Percentiles rank a stretch among this genome's conserved stretches.
These are phyloP conservation scores for Conringia planisiliqua DNA, from an alignment of 345 rosid genomes.

Conservation along the genomic window DNA sequence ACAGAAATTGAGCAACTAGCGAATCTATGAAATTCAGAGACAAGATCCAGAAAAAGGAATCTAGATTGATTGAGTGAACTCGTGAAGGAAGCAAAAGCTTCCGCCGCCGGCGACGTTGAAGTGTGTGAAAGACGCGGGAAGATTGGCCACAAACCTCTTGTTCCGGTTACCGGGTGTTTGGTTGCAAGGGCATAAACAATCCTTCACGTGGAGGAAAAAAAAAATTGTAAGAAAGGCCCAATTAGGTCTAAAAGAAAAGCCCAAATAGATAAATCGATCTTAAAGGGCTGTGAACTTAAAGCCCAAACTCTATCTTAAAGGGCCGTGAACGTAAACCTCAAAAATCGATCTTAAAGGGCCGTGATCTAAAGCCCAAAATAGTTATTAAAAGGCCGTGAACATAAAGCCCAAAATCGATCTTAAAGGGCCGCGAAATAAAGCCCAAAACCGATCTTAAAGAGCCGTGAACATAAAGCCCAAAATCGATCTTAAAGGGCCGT, in stretches of 20 bases:
- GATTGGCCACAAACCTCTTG: slow-evolving; percentile 4
- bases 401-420: no score
- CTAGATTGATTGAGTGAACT: not conserved
- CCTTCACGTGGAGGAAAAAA: not conserved
- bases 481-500: no score
- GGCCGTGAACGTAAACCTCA: no score
- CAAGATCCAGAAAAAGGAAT: not conserved
- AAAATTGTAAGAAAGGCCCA: not conserved
- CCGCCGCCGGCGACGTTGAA: slow-evolving; percentile 31
- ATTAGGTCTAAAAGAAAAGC: not conserved
- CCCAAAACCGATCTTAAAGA: no score
- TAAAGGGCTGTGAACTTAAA: no score
- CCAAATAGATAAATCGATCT: not conserved
- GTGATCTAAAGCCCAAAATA: no score
- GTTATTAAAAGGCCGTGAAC: no score
- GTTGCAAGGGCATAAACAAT: not conserved
- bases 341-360: no score
- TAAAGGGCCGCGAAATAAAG: no score
- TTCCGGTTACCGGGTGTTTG: slow-evolving; percentile 1
- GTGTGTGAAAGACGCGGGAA: slow-evolving; percentile 36
- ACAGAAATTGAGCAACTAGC: not conserved
- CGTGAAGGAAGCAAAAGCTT: slow-evolving; percentile 10
- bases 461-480: no score
- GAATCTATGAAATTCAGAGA: not conserved
- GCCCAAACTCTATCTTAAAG: no score